Evolutionary conservation across 106 monocot species (phyloP).

Genomic region (Allium sativum): DNA sequence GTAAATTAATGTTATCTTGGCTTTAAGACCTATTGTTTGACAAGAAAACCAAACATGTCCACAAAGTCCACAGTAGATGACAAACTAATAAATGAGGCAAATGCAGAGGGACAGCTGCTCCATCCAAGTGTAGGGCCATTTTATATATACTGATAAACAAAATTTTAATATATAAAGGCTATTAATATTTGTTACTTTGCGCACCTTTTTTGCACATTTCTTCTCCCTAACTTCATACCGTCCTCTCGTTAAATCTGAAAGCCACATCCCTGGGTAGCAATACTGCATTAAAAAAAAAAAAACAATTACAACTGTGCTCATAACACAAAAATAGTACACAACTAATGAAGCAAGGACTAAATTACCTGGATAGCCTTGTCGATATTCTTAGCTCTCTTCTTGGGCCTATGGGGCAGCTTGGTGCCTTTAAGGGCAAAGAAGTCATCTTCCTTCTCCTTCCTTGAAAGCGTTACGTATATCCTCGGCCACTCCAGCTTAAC

Average conservation of each 20-base stretch:
- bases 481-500: slow-evolving; percentile 58
- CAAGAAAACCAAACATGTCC: background rate
- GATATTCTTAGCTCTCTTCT: slow-evolving; percentile 57
- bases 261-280: slow-evolving; percentile 64
- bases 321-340: background rate
- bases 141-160: background rate
- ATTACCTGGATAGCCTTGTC: slow-evolving; percentile 55
- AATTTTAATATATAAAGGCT: background rate
- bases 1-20: too few species aligned
- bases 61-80: background rate
- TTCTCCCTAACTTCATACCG: slow-evolving; percentile 73
- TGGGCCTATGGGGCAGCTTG: slow-evolving; percentile 59
- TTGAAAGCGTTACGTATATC: slow-evolving; percentile 57
- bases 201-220: slow-evolving; percentile 64
- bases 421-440: slow-evolving; percentile 62
- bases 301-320: background rate
- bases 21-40: background rate
- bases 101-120: background rate
- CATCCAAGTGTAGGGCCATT: background rate
- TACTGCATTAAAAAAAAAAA: slow-evolving; percentile 24
- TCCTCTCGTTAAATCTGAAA: slow-evolving; percentile 54
- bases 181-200: background rate
- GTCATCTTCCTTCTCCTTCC: slow-evolving; percentile 77
- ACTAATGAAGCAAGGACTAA: background rate
- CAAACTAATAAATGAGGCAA: too few species aligned